Conservation (phyloP, 2,329 filamentous ascomycete species). For the Ophiostoma australiae region DNA sequence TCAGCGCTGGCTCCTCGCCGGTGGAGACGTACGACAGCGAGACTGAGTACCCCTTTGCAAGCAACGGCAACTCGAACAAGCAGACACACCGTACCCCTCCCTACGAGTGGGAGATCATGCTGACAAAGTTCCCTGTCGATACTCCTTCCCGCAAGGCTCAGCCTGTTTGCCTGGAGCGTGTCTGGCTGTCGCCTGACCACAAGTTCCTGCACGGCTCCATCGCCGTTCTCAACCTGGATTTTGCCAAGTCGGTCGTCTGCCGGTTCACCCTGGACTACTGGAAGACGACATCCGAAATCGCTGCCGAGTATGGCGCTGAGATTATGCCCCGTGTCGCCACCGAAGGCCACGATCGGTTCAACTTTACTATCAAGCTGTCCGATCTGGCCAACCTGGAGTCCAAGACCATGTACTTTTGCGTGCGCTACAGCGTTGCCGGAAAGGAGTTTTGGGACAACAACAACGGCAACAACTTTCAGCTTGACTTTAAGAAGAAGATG, state of each 20-base stretch:
- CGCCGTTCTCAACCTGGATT: slow-evolving; percentile 81
- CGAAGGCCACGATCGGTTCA: slow-evolving; percentile 76
- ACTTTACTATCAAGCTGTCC: slow-evolving; percentile 87
- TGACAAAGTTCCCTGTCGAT: slow-evolving; percentile 75
- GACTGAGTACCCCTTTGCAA: slow-evolving; percentile 77
- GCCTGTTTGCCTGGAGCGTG: slow-evolving; percentile 75
- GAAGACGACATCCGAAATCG: slow-evolving; percentile 95
- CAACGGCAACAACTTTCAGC: slow-evolving; percentile 76
- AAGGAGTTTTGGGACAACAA: slow-evolving; percentile 97
- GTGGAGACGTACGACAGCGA: slow-evolving; percentile 85
- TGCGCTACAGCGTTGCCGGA: slow-evolving; percentile 79
- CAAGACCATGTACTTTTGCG: slow-evolving; percentile 88
- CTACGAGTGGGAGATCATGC: slow-evolving; percentile 81
- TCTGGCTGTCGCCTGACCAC: slow-evolving; percentile 84
- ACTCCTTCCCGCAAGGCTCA: slow-evolving; percentile 56
- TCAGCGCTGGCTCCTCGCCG: slow-evolving; percentile 89
- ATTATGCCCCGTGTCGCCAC: slow-evolving; percentile 60
- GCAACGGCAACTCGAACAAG: slow-evolving; percentile 38
- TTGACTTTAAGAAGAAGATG: slow-evolving; percentile 82
- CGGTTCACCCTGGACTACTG: slow-evolving; percentile 96
- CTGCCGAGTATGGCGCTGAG: slow-evolving; percentile 80
- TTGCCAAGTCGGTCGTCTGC: slow-evolving; percentile 82
- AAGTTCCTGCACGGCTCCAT: slow-evolving; percentile 79
- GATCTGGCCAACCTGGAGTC: slow-evolving; percentile 86
- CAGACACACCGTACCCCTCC: slow-evolving; percentile 41